These are phyloP conservation scores for Fistulinella prunicolor DNA, from an alignment of 768 basidiomycete species.

Conservation along the genomic window DNA sequence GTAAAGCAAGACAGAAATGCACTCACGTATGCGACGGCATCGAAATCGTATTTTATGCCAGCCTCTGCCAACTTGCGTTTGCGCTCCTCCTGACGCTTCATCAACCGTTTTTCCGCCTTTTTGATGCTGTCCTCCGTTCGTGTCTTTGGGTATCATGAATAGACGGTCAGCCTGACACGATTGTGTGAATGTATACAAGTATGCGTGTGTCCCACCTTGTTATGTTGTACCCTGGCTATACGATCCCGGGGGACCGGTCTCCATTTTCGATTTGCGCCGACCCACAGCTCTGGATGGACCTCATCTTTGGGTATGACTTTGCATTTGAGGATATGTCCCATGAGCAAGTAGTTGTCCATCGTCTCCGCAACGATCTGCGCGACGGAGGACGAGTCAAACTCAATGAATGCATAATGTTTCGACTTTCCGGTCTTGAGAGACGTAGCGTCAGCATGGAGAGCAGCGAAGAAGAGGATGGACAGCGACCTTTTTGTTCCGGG, in stretches of 20 bases:
- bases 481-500: slow-evolving; percentile 86
- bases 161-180: slow-evolving; percentile 5
- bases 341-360: slow-evolving; percentile 97
- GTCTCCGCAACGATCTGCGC: slow-evolving; percentile 96
- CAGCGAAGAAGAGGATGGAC: neutral
- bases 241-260: slow-evolving; percentile 69
- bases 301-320: slow-evolving; percentile 86
- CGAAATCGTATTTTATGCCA: slow-evolving; percentile 88
- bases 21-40: slow-evolving; percentile 80
- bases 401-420: slow-evolving; percentile 96
- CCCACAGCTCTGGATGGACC: slow-evolving; percentile 92
- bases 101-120: slow-evolving; percentile 61
- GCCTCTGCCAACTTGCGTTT: slow-evolving; percentile 74
- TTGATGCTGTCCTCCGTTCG: slow-evolving; percentile 71
- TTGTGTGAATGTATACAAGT: neutral
- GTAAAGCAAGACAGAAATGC: neutral
- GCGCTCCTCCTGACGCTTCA: slow-evolving; percentile 73
- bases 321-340: slow-evolving; percentile 92
- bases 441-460: too few species aligned
- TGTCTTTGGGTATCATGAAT: slow-evolving; percentile 41
- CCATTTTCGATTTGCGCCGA: slow-evolving; percentile 96
- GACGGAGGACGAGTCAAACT: slow-evolving; percentile 85
- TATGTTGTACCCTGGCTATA: slow-evolving; percentile 69
- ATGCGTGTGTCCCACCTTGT: slow-evolving; percentile 56
- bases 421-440: slow-evolving; percentile 78